These are phyloP conservation scores for Coemansia aciculifera DNA, from an alignment of 192 early-diverging fungal species.

Conservation along the genomic window DNA sequence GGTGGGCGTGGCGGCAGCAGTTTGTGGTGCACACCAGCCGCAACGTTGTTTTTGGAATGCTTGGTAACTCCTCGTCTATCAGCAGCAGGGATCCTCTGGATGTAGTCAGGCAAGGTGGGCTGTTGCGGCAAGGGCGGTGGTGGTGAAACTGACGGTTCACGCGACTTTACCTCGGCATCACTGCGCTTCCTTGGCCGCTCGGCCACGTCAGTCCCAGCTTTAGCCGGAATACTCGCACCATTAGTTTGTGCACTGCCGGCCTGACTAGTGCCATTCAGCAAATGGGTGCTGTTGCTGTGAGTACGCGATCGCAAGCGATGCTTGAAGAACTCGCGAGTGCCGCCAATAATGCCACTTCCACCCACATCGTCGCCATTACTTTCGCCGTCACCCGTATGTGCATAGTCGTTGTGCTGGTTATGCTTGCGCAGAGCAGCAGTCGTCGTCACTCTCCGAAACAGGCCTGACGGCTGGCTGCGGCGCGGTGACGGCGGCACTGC, in stretches of 20 bases:
- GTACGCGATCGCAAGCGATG: conserved; percentile 43
- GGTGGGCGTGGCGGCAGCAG: conserved; percentile 9
- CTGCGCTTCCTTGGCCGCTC: conserved; percentile 40
- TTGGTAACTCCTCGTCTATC: background rate
- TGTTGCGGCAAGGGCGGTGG: conserved; percentile 14
- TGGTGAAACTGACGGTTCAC: conserved; percentile 13
- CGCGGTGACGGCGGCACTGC: conserved; percentile 1
- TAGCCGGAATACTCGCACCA: background rate
- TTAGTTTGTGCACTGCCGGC: background rate
- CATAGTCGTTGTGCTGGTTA: conserved; percentile 4
- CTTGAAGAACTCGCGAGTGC: conserved; percentile 47
- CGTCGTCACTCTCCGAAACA: conserved; percentile 41
- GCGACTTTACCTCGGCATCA: conserved; percentile 44
- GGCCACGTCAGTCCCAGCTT: background rate
- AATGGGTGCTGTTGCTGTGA: conserved; percentile 22
- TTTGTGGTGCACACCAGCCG: background rate
- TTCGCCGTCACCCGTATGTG: conserved; percentile 8
- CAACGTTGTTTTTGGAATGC: background rate
- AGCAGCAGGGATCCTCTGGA: conserved; percentile 15
- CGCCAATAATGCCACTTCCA: conserved; percentile 35
- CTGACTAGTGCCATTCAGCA: background rate
- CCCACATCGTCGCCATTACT: conserved; percentile 9
- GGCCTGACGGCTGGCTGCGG: conserved; percentile 16
- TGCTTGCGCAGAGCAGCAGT: conserved; percentile 30
- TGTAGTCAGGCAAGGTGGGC: conserved; percentile 21